A percentile compares a stretch with the other conserved stretches of the same genome.
Evolutionary conservation across 371 early-diverging fungal species (phyloP).

Genomic region (Circinella umbellata): DNA sequence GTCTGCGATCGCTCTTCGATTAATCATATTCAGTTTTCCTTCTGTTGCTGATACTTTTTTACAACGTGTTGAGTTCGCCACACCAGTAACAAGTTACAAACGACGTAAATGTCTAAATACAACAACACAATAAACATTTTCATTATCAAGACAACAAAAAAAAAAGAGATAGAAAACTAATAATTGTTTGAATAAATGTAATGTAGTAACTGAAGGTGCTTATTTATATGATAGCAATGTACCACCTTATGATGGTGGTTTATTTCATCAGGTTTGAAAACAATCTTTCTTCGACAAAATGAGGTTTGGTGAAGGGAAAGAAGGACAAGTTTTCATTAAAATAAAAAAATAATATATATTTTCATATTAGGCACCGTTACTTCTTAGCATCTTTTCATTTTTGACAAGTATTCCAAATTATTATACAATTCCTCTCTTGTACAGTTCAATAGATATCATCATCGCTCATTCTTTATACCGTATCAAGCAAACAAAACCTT

Average conservation of each 20-base stretch:
- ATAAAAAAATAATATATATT: not conserved
- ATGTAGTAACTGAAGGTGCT: constrained; percentile 85
- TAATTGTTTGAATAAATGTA: not conserved
- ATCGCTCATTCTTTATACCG: constrained; percentile 60
- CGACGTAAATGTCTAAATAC: constrained; percentile 55
- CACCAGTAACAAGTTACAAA: constrained; percentile 87
- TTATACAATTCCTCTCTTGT: constrained; percentile 58
- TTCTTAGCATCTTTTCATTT: constrained; percentile 72
- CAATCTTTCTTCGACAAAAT: not conserved
- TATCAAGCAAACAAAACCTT: constrained; percentile 31
- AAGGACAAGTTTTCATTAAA: not conserved
- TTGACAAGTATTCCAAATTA: constrained; percentile 33
- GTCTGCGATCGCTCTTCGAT: constrained; percentile 43
- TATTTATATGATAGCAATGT: constrained; percentile 76
- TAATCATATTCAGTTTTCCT: constrained; percentile 56
- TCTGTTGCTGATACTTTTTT: constrained; percentile 45
- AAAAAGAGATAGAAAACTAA: too few species aligned
- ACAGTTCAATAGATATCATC: constrained; percentile 63
- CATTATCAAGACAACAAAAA: too few species aligned
- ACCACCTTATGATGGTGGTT: constrained; percentile 88
- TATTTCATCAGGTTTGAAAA: constrained; percentile 79
- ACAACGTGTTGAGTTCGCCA: constrained; percentile 76
- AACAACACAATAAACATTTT: not conserved
- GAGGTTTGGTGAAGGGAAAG: not conserved
- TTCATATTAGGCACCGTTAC: constrained; percentile 69